A percentile compares a stretch with the other conserved stretches of the same genome.
Conservation (phyloP, 2,329 filamentous ascomycete species). For the Dothideomycetes sp. region DNA sequence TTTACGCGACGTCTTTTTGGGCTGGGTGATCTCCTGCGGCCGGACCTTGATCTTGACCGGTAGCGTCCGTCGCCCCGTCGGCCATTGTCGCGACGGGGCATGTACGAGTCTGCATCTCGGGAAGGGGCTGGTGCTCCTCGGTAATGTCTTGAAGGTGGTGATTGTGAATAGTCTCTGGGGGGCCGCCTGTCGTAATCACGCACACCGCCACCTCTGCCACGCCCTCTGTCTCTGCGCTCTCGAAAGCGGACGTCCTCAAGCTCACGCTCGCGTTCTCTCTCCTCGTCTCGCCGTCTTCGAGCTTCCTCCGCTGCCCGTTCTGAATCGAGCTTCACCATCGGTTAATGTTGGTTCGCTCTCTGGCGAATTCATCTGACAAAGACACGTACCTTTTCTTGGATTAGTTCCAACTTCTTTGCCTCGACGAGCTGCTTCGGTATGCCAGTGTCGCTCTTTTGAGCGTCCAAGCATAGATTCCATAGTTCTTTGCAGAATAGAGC, state of each 20-base stretch:
- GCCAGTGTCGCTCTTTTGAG: constrained; percentile 76
- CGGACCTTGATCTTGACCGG: constrained; percentile 8
- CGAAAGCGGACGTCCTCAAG: constrained; percentile 56
- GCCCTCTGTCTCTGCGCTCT: constrained; percentile 36
- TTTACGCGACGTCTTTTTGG: not conserved
- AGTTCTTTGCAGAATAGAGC: constrained; percentile 83
- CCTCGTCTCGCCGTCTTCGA: constrained; percentile 58
- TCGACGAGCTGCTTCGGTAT: constrained; percentile 91
- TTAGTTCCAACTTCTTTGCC: constrained; percentile 89
- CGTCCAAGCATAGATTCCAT: constrained; percentile 85
- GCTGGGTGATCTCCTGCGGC: not conserved
- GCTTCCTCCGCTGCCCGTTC: constrained; percentile 70
- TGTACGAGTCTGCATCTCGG: constrained; percentile 46
- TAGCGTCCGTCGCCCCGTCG: constrained; percentile 8
- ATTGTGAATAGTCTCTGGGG: constrained; percentile 31
- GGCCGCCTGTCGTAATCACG: constrained; percentile 37
- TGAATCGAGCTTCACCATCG: constrained; percentile 74
- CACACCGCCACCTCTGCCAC: constrained; percentile 33
- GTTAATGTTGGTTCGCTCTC: constrained; percentile 14
- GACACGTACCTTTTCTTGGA: constrained; percentile 73
- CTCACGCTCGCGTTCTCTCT: constrained; percentile 61
- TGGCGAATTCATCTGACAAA: not conserved
- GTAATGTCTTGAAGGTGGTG: constrained; percentile 38
- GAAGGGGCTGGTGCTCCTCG: constrained; percentile 30
- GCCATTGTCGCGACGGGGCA: constrained; percentile 33